These are phyloP conservation scores for Dictyostelium intermedium DNA, from an alignment of 78 protist species.

Conservation along the genomic window DNA sequence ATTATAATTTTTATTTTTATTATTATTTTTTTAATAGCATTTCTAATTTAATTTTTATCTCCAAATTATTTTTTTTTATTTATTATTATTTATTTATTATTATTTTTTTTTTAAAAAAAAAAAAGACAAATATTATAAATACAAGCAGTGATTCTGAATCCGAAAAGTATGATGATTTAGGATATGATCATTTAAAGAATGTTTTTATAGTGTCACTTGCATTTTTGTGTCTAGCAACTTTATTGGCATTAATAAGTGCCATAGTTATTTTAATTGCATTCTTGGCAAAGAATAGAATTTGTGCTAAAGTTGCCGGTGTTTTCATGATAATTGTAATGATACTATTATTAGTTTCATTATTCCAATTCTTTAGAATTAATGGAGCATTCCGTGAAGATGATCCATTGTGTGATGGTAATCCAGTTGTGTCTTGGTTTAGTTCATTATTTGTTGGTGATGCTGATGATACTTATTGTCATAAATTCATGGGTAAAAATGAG, in stretches of 20 bases:
- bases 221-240: neutral
- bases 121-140: neutral
- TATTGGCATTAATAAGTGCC: neutral
- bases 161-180: neutral
- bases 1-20: neutral
- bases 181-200: neutral
- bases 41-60: no score
- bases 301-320: neutral
- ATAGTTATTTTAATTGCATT: neutral
- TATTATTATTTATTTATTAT: neutral
- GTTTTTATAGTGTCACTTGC: constrained; percentile 6
- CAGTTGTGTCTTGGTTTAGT: neutral
- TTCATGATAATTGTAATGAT: neutral
- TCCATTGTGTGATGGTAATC: neutral
- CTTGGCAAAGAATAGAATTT: neutral
- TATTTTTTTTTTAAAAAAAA: neutral
- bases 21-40: no score
- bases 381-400: neutral
- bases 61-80: no score
- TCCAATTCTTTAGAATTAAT: neutral
- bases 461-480: constrained; percentile 7
- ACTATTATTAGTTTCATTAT: neutral
- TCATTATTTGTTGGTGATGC: neutral
- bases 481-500: neutral
- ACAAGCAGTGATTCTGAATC: neutral